Evolutionary conservation across 345 rosid genomes (phyloP).

Genomic region (Raphanus raphanistrum): DNA sequence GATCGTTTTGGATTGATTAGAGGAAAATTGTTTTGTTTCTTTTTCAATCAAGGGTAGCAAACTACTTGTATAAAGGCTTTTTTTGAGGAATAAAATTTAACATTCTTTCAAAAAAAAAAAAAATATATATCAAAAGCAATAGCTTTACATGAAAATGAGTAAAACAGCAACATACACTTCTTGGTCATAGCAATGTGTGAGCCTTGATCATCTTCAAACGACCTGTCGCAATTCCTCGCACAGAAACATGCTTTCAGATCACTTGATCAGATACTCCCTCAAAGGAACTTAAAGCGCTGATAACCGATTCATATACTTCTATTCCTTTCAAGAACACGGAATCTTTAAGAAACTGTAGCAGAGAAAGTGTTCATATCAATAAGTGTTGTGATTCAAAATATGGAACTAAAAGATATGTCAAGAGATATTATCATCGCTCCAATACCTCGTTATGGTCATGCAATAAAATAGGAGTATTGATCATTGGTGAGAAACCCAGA

Average conservation of each 20-base stretch:
- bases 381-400: neutral
- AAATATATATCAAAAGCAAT: neutral
- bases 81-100: too few species aligned
- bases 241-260: slow-evolving; percentile 12
- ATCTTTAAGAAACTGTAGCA: slow-evolving; percentile 67
- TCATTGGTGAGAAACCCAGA: slow-evolving; percentile 89
- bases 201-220: slow-evolving; percentile 11
- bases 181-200: slow-evolving; percentile 13
- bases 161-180: neutral
- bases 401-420: neutral
- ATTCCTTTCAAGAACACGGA: slow-evolving; percentile 72
- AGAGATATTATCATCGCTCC: neutral
- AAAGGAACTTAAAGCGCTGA: slow-evolving; percentile 64
- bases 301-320: slow-evolving; percentile 71
- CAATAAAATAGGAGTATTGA: slow-evolving; percentile 70
- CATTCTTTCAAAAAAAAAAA: too few species aligned
- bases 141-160: neutral
- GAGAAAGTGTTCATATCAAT: neutral
- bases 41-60: too few species aligned
- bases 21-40: too few species aligned
- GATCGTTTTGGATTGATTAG: too few species aligned
- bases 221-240: neutral
- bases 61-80: too few species aligned
- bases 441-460: slow-evolving; percentile 93
- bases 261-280: slow-evolving; percentile 45